phyloP scores from a whole-genome alignment of 495 filamentous ascomycete genomes.

The Neurospora tetrasperma region DNA sequence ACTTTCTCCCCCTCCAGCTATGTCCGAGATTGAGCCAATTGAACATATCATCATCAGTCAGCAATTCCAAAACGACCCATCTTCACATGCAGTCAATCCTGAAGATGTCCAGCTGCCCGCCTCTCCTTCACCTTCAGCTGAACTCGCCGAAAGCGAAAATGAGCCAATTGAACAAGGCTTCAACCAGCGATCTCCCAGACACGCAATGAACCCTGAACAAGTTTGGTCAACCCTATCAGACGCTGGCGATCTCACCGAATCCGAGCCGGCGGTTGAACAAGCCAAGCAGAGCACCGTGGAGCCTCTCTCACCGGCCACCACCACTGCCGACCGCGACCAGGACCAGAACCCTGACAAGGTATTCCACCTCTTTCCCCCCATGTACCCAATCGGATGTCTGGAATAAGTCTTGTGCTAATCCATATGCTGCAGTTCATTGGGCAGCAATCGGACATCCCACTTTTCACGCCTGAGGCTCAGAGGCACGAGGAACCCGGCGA shows the following conservation, averaged over 20 bases:
- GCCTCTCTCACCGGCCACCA: background rate
- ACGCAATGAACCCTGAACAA: background rate
- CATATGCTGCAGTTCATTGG: background rate
- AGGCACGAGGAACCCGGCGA: background rate
- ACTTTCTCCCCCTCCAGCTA: no score
- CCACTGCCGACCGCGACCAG: background rate
- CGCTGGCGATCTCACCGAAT: background rate
- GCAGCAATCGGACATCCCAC: background rate
- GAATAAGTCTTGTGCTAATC: background rate
- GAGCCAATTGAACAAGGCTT: background rate
- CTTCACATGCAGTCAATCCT: background rate
- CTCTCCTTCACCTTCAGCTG: background rate
- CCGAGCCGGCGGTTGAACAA: background rate
- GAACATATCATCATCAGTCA: background rate
- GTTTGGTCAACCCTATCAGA: background rate
- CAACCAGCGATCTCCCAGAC: background rate
- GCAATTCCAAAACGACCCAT: background rate
- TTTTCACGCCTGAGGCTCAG: background rate
- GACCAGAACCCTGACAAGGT: background rate
- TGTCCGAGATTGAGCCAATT: background rate
- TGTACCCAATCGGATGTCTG: background rate
- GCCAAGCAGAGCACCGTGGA: background rate
- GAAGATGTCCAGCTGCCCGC: background rate
- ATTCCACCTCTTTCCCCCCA: background rate
- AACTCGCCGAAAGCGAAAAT: background rate